phyloP scores from a whole-genome alignment of 768 basidiomycete genomes.

The Lyophyllum atratum region DNA sequence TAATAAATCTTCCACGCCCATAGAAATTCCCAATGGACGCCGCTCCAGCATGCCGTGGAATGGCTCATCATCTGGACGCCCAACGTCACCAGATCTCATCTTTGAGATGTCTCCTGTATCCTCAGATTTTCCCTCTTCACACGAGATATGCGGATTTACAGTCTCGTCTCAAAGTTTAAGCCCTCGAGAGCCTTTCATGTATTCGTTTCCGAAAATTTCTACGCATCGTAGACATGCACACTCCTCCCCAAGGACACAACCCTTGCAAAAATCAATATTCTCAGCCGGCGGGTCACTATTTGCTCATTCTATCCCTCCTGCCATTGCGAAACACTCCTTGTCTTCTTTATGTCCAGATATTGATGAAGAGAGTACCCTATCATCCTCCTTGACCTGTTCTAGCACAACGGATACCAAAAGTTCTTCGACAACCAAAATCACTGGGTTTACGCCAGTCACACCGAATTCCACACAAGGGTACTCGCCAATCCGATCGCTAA shows the following conservation, averaged over 20 bases:
- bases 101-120: constrained; percentile 54
- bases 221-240: constrained; percentile 9
- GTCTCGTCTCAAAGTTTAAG: constrained; percentile 15
- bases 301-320: background rate
- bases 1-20: constrained; percentile 39
- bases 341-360: background rate
- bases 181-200: constrained; percentile 39
- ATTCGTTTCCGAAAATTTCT: constrained; percentile 36
- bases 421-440: constrained; percentile 33
- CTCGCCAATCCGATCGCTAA: constrained; percentile 17
- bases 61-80: constrained; percentile 29
- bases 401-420: constrained; percentile 11
- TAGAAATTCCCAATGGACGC: constrained; percentile 44
- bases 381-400: constrained; percentile 5
- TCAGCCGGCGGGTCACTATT: background rate
- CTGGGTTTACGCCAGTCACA: constrained; percentile 35
- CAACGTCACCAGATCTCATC: constrained; percentile 48
- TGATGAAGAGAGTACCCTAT: constrained; percentile 7
- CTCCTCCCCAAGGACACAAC: constrained; percentile 11
- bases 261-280: constrained; percentile 7
- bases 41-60: constrained; percentile 20
- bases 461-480: constrained; percentile 14
- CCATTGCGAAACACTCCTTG: constrained; percentile 6
- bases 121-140: constrained; percentile 23
- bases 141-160: constrained; percentile 21